These are phyloP conservation scores for Quercus cerris DNA, from an alignment of 306 rosid species.

Conservation along the genomic window DNA sequence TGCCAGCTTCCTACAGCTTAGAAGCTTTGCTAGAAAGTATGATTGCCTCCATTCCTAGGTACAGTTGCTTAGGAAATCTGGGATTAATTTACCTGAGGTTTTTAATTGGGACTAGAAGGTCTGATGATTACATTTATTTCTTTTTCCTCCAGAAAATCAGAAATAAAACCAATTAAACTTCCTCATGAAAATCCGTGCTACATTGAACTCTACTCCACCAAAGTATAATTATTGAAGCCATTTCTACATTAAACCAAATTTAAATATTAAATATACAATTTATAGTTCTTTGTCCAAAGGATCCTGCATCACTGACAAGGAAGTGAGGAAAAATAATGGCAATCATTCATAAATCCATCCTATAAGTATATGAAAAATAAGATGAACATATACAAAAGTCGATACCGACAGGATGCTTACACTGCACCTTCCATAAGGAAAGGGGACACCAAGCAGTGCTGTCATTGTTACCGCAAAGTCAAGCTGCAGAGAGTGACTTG, in stretches of 20 bases:
- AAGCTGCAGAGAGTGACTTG: constrained; percentile 63
- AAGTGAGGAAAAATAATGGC: background rate
- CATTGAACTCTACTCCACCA: constrained; percentile 13
- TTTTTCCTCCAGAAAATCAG: no score
- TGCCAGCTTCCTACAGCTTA: no score
- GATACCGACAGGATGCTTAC: constrained; percentile 55
- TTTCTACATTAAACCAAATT: constrained; percentile 7
- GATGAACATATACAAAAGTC: constrained; percentile 12
- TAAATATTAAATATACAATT: constrained; percentile 11
- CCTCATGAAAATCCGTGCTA: background rate
- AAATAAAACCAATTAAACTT: no score
- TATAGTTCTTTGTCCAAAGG: constrained; percentile 7
- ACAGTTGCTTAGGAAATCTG: no score
- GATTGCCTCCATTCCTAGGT: no score
- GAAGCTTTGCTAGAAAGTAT: no score
- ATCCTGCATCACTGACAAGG: constrained; percentile 5
- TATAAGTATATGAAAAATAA: constrained; percentile 6
- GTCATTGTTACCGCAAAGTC: constrained; percentile 94
- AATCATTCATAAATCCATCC: constrained; percentile 16
- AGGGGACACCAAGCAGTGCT: constrained; percentile 86
- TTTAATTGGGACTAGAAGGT: no score
- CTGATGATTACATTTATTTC: no score
- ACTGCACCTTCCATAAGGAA: constrained; percentile 99
- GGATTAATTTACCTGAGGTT: no score
- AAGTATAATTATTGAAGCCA: background rate